phyloP scores from a whole-genome alignment of 2,329 filamentous ascomycete genomes.

The Sphaerulina vaccinii region DNA sequence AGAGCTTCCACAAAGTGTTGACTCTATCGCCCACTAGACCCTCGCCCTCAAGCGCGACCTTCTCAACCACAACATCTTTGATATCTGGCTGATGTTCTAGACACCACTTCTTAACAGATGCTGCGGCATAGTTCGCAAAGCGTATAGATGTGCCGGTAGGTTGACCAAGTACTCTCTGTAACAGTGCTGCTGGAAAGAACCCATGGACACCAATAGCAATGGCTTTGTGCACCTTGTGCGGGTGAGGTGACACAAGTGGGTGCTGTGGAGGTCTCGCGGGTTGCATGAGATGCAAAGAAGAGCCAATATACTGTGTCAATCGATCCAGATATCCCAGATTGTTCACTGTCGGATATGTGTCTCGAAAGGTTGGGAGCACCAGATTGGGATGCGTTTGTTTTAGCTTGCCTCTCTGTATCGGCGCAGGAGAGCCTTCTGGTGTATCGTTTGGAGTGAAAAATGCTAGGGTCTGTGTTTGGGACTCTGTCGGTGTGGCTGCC shows the following conservation, averaged over 20 bases:
- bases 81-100: conserved; percentile 60
- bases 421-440: conserved; percentile 26
- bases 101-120: conserved; percentile 80
- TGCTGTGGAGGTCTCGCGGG: conserved; percentile 60
- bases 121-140: conserved; percentile 83
- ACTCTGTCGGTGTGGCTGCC: conserved; percentile 25
- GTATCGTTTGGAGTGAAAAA: conserved; percentile 30
- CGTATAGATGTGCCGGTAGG: conserved; percentile 93
- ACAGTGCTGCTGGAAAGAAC: conserved; percentile 80
- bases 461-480: conserved; percentile 26
- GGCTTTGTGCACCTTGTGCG: conserved; percentile 74
- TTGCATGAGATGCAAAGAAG: conserved; percentile 35
- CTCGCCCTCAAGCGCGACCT: conserved; percentile 91
- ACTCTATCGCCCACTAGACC: conserved; percentile 88
- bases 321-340: conserved; percentile 47
- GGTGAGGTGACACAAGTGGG: conserved; percentile 66
- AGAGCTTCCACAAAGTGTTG: conserved; percentile 87
- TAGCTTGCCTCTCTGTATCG: conserved; percentile 31
- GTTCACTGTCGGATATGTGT: conserved; percentile 58
- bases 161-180: conserved; percentile 89
- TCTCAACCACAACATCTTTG: conserved; percentile 80
- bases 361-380: conserved; percentile 66
- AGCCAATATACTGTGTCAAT: conserved; percentile 39
- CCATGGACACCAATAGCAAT: conserved; percentile 94
- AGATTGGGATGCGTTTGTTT: conserved; percentile 55